Conservation (phyloP, 2,329 filamentous ascomycete genomes). For the Harringtonia lauricola region DNA sequence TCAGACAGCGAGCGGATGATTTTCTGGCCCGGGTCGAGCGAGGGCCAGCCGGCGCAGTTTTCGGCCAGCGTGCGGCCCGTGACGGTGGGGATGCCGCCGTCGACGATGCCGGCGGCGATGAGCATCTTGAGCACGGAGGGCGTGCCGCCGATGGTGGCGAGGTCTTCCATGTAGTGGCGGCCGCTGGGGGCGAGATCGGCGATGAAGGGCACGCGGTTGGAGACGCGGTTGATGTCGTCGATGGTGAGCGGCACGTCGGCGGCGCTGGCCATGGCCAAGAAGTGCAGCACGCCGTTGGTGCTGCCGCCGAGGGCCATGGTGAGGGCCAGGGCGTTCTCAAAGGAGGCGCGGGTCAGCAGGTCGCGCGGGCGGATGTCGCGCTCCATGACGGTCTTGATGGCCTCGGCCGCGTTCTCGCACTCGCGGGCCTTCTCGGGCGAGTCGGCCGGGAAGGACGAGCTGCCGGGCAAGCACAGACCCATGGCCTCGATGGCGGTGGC, state of each 20-base stretch:
- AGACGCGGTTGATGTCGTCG: slow-evolving; percentile 73
- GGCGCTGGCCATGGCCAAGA: slow-evolving; percentile 82
- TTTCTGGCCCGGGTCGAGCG: slow-evolving; percentile 64
- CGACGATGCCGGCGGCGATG: slow-evolving; percentile 62
- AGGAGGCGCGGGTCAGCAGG: slow-evolving; percentile 66
- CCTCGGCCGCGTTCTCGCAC: slow-evolving; percentile 69
- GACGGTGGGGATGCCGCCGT: slow-evolving; percentile 69
- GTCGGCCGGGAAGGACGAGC: slow-evolving; percentile 70
- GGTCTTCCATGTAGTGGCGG: slow-evolving; percentile 72
- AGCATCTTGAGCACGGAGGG: slow-evolving; percentile 79
- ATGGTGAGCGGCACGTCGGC: slow-evolving; percentile 67
- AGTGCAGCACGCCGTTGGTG: slow-evolving; percentile 81
- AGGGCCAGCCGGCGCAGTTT: slow-evolving; percentile 68
- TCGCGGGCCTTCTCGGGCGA: slow-evolving; percentile 79
- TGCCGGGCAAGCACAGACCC: slow-evolving; percentile 72
- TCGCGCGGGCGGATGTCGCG: slow-evolving; percentile 72
- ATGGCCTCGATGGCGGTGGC: slow-evolving; percentile 83
- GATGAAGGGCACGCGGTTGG: slow-evolving; percentile 74
- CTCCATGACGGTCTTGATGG: slow-evolving; percentile 70
- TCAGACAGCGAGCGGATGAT: slow-evolving; percentile 68
- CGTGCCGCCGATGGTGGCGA: slow-evolving; percentile 77
- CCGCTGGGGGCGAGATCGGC: slow-evolving; percentile 78
- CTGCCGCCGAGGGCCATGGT: slow-evolving; percentile 88
- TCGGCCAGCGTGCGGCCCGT: slow-evolving; percentile 76
- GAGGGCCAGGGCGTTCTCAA: slow-evolving; percentile 81